A percentile compares a stretch with the other conserved stretches of the same genome.
phyloP scores from a whole-genome alignment of 116 monocot genomes.

The Trichopus zeylanicus region DNA sequence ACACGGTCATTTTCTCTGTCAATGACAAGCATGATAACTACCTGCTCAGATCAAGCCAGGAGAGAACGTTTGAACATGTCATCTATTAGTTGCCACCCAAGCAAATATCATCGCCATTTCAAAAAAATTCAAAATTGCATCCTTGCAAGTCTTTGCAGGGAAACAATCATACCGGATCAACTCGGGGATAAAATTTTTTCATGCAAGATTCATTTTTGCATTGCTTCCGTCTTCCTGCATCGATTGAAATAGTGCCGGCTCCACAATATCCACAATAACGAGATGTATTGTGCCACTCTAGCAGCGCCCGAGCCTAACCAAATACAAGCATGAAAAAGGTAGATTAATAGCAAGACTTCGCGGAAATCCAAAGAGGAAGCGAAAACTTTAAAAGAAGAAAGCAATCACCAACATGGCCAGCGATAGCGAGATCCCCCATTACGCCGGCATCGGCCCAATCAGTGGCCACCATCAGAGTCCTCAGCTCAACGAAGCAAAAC shows the following conservation, averaged over 20 bases:
- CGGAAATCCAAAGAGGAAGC: too few relatives aligned
- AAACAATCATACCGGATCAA: conserved; percentile 67
- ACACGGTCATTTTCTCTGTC: conserved; percentile 82
- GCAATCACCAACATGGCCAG: conserved; percentile 53
- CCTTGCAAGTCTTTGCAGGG: background rate
- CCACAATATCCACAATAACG: conserved; percentile 84
- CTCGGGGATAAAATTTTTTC: conserved; percentile 74
- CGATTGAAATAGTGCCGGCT: conserved; percentile 29
- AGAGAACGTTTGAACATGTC: background rate
- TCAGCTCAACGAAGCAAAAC: conserved; percentile 63
- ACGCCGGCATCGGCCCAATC: conserved; percentile 58
- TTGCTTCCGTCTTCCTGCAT: conserved; percentile 74
- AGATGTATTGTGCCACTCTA: conserved; percentile 71
- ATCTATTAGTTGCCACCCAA: background rate
- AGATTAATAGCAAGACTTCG: too few relatives aligned
- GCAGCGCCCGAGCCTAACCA: conserved; percentile 60
- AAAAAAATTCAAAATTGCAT: too few relatives aligned
- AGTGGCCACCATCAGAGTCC: conserved; percentile 87
- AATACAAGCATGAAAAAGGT: too few relatives aligned
- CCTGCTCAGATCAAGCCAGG: conserved; percentile 25
- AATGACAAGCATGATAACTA: conserved; percentile 94
- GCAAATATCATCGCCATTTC: background rate
- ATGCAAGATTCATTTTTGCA: conserved; percentile 79
- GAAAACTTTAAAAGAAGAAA: background rate
- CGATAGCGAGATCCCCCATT: conserved; percentile 75